Conservation (phyloP, 306 rosid species). For the Abrus pulchellus region DNA sequence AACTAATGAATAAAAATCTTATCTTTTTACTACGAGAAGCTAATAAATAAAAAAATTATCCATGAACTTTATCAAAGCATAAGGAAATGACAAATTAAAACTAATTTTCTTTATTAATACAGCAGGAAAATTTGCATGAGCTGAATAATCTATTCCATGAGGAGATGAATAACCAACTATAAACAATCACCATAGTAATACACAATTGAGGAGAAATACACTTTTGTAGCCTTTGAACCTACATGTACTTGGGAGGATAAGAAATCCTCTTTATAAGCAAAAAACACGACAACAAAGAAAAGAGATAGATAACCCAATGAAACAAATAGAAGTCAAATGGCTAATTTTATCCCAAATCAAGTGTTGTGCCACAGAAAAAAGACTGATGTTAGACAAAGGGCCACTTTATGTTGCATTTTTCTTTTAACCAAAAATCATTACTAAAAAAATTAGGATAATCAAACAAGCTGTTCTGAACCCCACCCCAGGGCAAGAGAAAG, state of each 20-base stretch:
- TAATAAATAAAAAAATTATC: neutral
- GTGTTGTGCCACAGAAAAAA: neutral
- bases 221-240: neutral
- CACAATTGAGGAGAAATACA: neutral
- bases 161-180: neutral
- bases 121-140: neutral
- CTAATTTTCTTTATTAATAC: neutral
- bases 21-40: neutral
- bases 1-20: neutral
- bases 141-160: neutral
- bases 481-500: no score
- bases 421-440: no score
- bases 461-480: no score
- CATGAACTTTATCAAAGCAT: constrained; percentile 23
- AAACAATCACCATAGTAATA: neutral
- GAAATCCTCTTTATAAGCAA: neutral
- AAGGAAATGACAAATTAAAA: neutral
- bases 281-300: neutral
- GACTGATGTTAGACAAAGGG: no score
- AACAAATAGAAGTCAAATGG: neutral
- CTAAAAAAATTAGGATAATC: no score
- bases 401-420: no score
- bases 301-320: neutral
- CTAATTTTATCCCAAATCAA: neutral
- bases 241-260: neutral